phyloP scores from a whole-genome alignment of 805 yeast genomes.

The Spathaspora sp. region DNA sequence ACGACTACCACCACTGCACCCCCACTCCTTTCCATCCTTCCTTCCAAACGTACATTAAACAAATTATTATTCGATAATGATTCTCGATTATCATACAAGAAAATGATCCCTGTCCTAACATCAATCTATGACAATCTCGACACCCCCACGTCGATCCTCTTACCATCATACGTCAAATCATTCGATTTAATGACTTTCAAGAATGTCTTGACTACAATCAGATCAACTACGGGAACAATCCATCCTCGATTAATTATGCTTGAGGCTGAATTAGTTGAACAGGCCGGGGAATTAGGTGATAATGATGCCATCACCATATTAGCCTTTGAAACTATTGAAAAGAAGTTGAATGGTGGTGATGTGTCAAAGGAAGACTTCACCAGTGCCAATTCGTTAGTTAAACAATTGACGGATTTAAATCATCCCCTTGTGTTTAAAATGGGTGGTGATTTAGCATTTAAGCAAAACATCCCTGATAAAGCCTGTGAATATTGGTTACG shows the following conservation, averaged over 20 bases:
- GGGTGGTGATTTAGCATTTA: constrained; percentile 71
- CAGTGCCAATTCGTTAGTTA: constrained; percentile 61
- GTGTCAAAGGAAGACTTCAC: constrained; percentile 47
- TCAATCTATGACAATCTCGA: constrained; percentile 48
- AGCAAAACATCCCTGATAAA: constrained; percentile 42
- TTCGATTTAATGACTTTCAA: constrained; percentile 67
- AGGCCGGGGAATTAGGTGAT: constrained; percentile 80
- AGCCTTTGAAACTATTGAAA: constrained; percentile 58
- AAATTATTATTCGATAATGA: constrained; percentile 65
- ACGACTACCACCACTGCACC: constrained; percentile 11
- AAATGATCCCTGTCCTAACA: constrained; percentile 52
- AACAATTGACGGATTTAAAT: constrained; percentile 50
- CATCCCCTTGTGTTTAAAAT: constrained; percentile 77
- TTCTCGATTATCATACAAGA: constrained; percentile 49
- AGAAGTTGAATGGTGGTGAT: constrained; percentile 13
- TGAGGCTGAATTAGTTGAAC: constrained; percentile 73
- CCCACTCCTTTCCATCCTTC: constrained; percentile 40
- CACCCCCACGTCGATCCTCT: constrained; percentile 26
- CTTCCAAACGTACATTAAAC: constrained; percentile 55
- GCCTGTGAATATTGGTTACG: constrained; percentile 59
- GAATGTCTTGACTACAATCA: constrained; percentile 56
- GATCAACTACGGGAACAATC: constrained; percentile 57
- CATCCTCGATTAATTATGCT: constrained; percentile 54
- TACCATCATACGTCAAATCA: constrained; percentile 49
- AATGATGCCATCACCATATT: constrained; percentile 75